phyloP scores from a whole-genome alignment of 257 asterid genomes.

The Ballota nigra region DNA sequence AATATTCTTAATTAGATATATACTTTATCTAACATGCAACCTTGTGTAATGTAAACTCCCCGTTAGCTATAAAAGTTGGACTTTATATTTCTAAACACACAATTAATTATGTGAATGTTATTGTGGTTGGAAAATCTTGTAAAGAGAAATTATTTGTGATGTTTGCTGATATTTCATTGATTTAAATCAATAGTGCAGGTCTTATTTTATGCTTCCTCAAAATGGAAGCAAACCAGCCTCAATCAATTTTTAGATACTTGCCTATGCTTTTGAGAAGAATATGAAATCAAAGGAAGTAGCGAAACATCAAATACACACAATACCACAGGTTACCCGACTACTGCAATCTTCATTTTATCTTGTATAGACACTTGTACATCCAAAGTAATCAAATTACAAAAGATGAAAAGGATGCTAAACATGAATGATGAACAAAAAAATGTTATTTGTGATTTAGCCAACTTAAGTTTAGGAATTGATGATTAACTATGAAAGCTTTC shows the following conservation, averaged over 20 bases:
- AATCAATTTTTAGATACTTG: constrained; percentile 61
- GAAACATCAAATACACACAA: no score
- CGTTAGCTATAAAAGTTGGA: background rate
- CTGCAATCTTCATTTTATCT: no score
- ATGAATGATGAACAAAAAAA: no score
- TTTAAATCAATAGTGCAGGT: constrained; percentile 67
- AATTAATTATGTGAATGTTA: background rate
- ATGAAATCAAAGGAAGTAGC: constrained; percentile 29
- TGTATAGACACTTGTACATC: no score
- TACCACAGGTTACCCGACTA: no score
- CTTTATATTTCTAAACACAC: background rate
- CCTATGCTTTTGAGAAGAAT: constrained; percentile 90
- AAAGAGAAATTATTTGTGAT: no score
- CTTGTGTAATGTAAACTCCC: background rate
- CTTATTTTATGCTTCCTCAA: constrained; percentile 88
- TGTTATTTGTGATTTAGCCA: no score
- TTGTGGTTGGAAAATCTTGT: constrained; percentile 9
- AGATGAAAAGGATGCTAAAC: no score
- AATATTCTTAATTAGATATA: background rate
- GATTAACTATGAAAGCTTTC: no score
- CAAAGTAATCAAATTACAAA: no score
- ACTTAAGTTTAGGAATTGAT: no score
- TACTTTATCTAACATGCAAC: background rate
- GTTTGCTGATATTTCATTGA: constrained; percentile 12
- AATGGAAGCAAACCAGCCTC: constrained; percentile 67